Evolutionary conservation across 257 asterid species (phyloP).

Genomic region (Asclepias syriaca): DNA sequence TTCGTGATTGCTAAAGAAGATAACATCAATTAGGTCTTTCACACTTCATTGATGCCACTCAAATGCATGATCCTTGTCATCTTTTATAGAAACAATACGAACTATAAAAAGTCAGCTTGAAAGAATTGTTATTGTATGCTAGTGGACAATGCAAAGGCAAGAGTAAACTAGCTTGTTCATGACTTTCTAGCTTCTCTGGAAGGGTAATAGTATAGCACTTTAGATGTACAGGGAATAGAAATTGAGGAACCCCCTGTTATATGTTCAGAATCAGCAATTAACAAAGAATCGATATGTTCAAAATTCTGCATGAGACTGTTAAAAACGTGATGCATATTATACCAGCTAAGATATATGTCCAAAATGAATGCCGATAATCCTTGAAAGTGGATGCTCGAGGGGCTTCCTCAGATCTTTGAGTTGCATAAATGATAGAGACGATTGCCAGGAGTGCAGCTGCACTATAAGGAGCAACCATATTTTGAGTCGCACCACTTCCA

Average conservation of each 20-base stretch:
- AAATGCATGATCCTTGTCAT: constrained; percentile 5
- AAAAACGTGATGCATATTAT: constrained; percentile 16
- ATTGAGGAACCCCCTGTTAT: not conserved
- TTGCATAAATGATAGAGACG: constrained; percentile 37
- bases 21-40: not conserved
- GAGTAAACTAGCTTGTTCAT: not conserved
- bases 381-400: constrained; percentile 32
- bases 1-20: constrained; percentile 9
- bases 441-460: constrained; percentile 47
- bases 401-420: constrained; percentile 59
- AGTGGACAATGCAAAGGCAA: not conserved
- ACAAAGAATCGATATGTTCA: not conserved
- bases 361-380: constrained; percentile 53
- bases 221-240: not conserved
- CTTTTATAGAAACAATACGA: not conserved
- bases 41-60: not conserved
- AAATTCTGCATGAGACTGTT: not conserved
- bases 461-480: constrained; percentile 37
- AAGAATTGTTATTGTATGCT: not conserved
- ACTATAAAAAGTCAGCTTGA: not conserved
- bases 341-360: constrained; percentile 50
- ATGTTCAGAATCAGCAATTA: not conserved
- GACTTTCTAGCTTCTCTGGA: not conserved
- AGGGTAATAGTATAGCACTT: not conserved
- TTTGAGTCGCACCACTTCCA: constrained; percentile 38